These are phyloP conservation scores for Pelargonium nanum DNA, from an alignment of 345 rosid species.

Conservation along the genomic window DNA sequence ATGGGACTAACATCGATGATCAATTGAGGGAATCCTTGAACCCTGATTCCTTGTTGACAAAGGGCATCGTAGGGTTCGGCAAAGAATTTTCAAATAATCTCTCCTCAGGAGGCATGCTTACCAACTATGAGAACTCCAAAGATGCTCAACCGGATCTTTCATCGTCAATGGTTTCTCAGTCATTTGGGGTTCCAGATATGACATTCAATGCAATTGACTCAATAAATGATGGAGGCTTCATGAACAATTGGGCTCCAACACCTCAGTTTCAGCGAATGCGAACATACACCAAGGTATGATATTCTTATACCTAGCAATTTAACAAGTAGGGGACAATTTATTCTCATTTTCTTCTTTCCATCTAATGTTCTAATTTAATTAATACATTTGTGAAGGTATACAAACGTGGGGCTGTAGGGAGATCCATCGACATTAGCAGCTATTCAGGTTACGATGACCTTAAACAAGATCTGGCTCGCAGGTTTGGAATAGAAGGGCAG, in stretches of 20 bases:
- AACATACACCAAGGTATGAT: conserved; percentile 53
- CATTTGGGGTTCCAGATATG: conserved; percentile 55
- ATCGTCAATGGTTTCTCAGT: conserved; percentile 52
- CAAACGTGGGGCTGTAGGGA: conserved; percentile 75
- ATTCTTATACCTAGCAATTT: conserved; percentile 3
- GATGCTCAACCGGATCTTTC: conserved; percentile 52
- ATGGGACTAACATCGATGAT: conserved; percentile 22
- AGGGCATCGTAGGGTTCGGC: conserved; percentile 31
- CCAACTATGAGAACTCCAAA: conserved; percentile 34
- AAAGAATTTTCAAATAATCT: conserved; percentile 40
- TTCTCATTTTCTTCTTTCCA: not conserved
- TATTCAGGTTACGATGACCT: conserved; percentile 64
- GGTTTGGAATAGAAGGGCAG: conserved; percentile 80
- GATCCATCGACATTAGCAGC: conserved; percentile 63
- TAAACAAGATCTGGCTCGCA: conserved; percentile 59
- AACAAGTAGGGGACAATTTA: not conserved
- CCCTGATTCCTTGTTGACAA: conserved; percentile 31
- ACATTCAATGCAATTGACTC: conserved; percentile 47
- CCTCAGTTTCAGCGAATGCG: conserved; percentile 49
- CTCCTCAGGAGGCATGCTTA: conserved; percentile 33
- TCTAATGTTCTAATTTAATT: conserved; percentile 7
- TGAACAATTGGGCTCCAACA: conserved; percentile 40
- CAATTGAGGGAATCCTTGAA: conserved; percentile 24
- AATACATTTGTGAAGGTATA: conserved; percentile 35
- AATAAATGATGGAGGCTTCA: conserved; percentile 33